Evolutionary conservation across 2,329 filamentous ascomycete genomes (phyloP).

Genomic region (Furcasterigmium furcatum): DNA sequence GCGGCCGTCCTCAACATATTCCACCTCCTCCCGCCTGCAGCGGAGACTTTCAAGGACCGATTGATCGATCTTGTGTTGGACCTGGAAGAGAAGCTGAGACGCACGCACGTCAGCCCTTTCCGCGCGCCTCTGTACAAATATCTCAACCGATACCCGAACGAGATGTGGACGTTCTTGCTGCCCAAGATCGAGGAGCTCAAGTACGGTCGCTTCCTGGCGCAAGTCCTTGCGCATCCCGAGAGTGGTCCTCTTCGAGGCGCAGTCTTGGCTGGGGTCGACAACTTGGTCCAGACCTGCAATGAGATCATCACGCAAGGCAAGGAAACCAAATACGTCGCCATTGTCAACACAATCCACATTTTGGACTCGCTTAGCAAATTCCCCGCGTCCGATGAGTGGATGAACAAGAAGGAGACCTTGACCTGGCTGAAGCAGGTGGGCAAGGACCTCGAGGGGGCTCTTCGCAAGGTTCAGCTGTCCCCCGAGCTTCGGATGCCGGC

Average conservation of each 20-base stretch:
- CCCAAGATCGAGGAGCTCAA: slow-evolving; percentile 77
- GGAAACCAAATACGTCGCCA: slow-evolving; percentile 65
- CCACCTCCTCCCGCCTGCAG: slow-evolving; percentile 87
- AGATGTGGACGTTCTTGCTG: slow-evolving; percentile 80
- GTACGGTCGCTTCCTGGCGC: slow-evolving; percentile 87
- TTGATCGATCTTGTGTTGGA: slow-evolving; percentile 89
- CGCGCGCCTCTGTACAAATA: slow-evolving; percentile 87
- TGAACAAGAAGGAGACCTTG: slow-evolving; percentile 62
- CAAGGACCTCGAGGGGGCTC: slow-evolving; percentile 73
- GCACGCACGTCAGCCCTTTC: slow-evolving; percentile 91
- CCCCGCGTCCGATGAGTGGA: slow-evolving; percentile 64
- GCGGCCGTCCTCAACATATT: slow-evolving; percentile 96
- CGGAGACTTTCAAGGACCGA: slow-evolving; percentile 85
- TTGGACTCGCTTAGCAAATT: slow-evolving; percentile 74
- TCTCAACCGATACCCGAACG: slow-evolving; percentile 86
- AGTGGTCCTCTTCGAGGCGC: slow-evolving; percentile 73
- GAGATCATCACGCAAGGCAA: slow-evolving; percentile 62
- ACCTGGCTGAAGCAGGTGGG: slow-evolving; percentile 63
- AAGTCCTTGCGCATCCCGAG: slow-evolving; percentile 73
- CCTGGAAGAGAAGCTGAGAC: slow-evolving; percentile 77
- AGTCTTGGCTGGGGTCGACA: slow-evolving; percentile 69
- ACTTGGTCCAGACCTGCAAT: slow-evolving; percentile 64
- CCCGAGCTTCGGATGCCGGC: slow-evolving; percentile 75
- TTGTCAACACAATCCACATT: slow-evolving; percentile 85
- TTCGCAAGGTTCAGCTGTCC: slow-evolving; percentile 68